Evolutionary conservation across 768 basidiomycete species (phyloP).

Genomic region (Neoboletus brunneissimus): DNA sequence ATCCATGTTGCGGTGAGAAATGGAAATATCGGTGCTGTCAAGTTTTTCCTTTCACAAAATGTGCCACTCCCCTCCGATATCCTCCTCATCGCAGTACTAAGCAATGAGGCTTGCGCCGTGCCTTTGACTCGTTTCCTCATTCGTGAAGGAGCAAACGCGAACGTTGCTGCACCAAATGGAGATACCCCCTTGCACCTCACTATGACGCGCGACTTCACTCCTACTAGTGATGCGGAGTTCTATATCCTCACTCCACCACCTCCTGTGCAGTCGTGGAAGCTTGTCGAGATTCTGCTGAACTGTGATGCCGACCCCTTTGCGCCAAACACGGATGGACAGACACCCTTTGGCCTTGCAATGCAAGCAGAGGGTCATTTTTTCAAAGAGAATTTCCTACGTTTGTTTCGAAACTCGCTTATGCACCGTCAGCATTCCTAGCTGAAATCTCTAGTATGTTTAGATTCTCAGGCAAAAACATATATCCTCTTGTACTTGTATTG

Average conservation of each 20-base stretch:
- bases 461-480: background rate
- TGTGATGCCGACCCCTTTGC: background rate
- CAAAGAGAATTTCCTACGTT: conserved; percentile 6
- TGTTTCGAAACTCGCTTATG: background rate
- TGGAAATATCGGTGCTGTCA: background rate
- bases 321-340: background rate
- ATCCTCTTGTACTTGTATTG: too few relatives aligned
- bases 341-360: background rate
- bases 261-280: background rate
- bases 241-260: too few relatives aligned
- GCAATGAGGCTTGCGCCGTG: too few relatives aligned
- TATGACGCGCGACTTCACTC: background rate
- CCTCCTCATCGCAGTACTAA: background rate
- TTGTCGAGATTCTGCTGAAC: background rate
- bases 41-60: background rate
- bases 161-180: background rate
- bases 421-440: background rate
- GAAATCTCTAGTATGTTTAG: background rate
- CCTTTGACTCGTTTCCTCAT: background rate
- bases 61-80: background rate
- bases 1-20: background rate
- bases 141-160: background rate
- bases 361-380: background rate
- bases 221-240: background rate
- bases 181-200: background rate